Base-by-base conservation (phyloP, 495 filamentous ascomycete genomes). In the Penicillium longicatenatum region DNA sequence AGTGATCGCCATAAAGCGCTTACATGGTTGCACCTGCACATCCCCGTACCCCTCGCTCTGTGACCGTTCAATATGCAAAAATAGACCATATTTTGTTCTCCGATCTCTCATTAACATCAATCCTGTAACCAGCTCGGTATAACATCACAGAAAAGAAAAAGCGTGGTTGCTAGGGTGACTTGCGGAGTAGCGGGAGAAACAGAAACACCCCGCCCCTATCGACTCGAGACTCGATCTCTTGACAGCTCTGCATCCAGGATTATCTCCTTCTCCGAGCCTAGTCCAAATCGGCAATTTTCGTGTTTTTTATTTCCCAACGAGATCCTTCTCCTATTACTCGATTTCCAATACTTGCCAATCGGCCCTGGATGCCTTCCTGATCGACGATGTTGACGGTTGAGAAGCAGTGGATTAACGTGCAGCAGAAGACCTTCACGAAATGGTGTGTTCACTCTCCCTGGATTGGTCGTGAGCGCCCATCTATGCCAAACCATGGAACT, bases 391-490 rank as follows among this genome's bases (percentile, higher is more conserved):
- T 83, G 72, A 74, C 81, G 71, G 79, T 85, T 64, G 85, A 96
- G 79, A 89, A 93, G 81, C 87, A 87, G 76, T 98, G 93, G 93
- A 87, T 98, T 67, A 91, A 86, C 66, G 93, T 96, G 67, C 93
- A 98, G 78, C 89, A 97, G 73, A 98, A 98, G 84, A 98, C 94
- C n/a, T 98, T 98, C 72, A 96, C 92, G 19, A 98, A 98, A 87
- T 98, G 94, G 91, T 92, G 67, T 52, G 81, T 69, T 44, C 47
- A 29, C 24, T 21, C 29, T 20, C n/a, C n/a, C n/a, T n/a, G n/a
- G n/a, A n/a, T n/a, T n/a, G n/a, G n/a, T n/a, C n/a, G n/a, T 12
- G 54, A 26, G 12, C 16, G 37, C 16, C 14, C 14, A 39, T n/a
- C 26, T 22, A 47, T 2, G 16, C 11, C 50, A 37, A 35, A 5